Conservation (phyloP, 2,329 filamentous ascomycete genomes). For the Venturia pyrina region DNA sequence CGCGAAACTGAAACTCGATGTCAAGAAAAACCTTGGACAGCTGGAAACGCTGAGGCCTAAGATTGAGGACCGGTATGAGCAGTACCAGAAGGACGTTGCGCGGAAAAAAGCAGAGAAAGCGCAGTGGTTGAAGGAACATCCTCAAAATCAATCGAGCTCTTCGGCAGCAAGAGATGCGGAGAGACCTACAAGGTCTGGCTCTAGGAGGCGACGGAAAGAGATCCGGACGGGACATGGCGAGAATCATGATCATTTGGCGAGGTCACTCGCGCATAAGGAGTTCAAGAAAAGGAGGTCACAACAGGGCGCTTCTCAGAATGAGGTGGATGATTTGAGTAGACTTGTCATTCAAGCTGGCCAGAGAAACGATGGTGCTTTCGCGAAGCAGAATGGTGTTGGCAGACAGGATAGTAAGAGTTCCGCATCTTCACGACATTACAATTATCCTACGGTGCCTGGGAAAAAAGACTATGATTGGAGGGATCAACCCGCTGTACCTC, state of each 20-base stretch:
- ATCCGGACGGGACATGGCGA: conserved; percentile 5
- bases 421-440: not conserved
- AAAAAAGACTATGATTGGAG: conserved; percentile 5
- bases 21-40: conserved; percentile 55
- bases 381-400: conserved; percentile 3
- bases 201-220: conserved; percentile 1
- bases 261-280: conserved; percentile 11
- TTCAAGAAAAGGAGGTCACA: conserved; percentile 8
- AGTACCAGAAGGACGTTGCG: conserved; percentile 49
- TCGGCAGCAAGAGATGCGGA: conserved; percentile 13
- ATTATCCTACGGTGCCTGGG: conserved; percentile 7
- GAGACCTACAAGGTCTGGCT: not conserved
- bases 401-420: not conserved
- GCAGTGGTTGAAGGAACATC: conserved; percentile 18
- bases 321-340: conserved; percentile 25
- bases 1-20: conserved; percentile 48
- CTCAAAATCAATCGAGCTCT: conserved; percentile 17
- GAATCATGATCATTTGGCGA: conserved; percentile 7
- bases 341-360: conserved; percentile 6
- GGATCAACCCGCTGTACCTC: not conserved
- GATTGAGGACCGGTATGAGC: conserved; percentile 61
- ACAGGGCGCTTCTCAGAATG: conserved; percentile 19
- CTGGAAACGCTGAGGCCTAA: conserved; percentile 72
- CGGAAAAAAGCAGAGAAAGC: conserved; percentile 23
- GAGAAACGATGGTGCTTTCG: conserved; percentile 7